Evolutionary conservation across 495 filamentous ascomycete genomes (phyloP).

Genomic region (Trichoderma erinaceum): DNA sequence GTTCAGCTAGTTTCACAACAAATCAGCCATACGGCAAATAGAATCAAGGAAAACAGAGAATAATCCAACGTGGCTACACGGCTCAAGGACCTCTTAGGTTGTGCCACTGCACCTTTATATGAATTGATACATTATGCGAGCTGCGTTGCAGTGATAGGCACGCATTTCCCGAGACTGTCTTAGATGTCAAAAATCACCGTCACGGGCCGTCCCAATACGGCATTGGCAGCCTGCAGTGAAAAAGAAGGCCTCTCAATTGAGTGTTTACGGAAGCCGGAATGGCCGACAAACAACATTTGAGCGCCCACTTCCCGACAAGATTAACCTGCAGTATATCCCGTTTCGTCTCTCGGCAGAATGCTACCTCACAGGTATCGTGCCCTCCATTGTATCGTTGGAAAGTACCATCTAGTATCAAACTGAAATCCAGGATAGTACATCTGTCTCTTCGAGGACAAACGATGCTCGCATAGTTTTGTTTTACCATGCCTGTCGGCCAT

Average conservation of each 20-base stretch:
- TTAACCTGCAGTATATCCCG: background rate
- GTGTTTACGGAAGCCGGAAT: background rate
- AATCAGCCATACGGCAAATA: background rate
- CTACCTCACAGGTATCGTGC: background rate
- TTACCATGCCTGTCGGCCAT: no score
- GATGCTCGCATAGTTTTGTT: background rate
- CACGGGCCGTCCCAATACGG: background rate
- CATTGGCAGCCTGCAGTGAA: background rate
- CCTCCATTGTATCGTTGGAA: background rate
- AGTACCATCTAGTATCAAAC: background rate
- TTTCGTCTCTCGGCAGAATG: background rate
- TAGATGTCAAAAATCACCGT: background rate
- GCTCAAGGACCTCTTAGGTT: background rate
- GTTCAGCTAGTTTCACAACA: constrained; percentile 4
- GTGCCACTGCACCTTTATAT: background rate
- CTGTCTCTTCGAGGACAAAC: background rate
- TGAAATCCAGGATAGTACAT: no score
- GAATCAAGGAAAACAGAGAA: background rate
- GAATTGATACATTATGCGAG: background rate
- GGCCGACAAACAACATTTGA: background rate
- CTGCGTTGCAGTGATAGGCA: no score
- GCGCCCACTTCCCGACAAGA: background rate
- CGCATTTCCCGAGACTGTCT: background rate
- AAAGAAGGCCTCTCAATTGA: background rate
- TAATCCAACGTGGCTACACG: background rate